phyloP scores from a whole-genome alignment of 1,284 basidiomycete species.

The Fereydounia khargensis region DNA sequence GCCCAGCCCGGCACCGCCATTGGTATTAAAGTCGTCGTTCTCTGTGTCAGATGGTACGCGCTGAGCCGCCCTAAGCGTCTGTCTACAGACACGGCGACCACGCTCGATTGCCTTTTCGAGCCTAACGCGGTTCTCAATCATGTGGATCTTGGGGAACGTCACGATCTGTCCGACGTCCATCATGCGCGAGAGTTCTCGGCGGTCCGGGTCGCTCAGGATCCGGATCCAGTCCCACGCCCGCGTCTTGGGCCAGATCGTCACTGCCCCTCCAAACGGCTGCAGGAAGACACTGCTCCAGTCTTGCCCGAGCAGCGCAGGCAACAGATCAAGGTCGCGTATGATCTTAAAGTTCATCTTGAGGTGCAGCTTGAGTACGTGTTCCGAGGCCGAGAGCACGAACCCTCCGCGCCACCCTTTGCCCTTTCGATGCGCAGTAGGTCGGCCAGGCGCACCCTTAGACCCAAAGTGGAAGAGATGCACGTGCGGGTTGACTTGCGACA shows the following conservation, averaged over 20 bases:
- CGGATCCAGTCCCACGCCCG: constrained; percentile 50
- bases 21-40: too few species aligned
- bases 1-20: too few species aligned
- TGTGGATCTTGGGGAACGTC: constrained; percentile 54
- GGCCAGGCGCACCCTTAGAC: constrained; percentile 85
- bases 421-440: constrained; percentile 85
- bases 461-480: constrained; percentile 98
- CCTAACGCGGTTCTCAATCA: constrained; percentile 54
- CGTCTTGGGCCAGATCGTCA: constrained; percentile 53
- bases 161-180: constrained; percentile 43
- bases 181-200: constrained; percentile 45
- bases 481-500: constrained; percentile 95
- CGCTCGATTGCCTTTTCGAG: constrained; percentile 48
- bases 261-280: constrained; percentile 50
- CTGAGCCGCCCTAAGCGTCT: too few species aligned
- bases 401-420: constrained; percentile 80
- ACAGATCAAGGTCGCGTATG: constrained; percentile 50
- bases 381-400: constrained; percentile 68
- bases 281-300: constrained; percentile 54
- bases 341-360: constrained; percentile 55
- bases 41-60: too few species aligned
- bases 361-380: constrained; percentile 55
- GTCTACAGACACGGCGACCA: too few species aligned
- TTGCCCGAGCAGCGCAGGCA: constrained; percentile 49
- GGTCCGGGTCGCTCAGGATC: constrained; percentile 49